Conservation (phyloP, 805 yeast genomes). For the Candida rishiriensis region DNA sequence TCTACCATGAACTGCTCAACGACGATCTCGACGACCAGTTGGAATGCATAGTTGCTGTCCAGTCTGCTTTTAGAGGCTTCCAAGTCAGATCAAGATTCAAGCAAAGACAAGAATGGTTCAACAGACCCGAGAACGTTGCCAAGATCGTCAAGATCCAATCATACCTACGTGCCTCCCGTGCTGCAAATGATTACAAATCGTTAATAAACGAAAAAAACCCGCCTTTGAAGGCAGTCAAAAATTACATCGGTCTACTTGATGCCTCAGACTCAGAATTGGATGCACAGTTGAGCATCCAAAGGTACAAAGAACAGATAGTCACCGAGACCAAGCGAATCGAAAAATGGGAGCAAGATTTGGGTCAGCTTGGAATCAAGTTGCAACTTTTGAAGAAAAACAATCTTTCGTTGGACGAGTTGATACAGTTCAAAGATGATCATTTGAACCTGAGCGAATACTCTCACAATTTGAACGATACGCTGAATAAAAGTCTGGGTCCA, state of each 20-base stretch:
- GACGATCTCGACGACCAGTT: constrained; percentile 49
- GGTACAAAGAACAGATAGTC: constrained; percentile 61
- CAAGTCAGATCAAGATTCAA: constrained; percentile 34
- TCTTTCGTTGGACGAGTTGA: constrained; percentile 68
- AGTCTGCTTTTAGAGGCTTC: constrained; percentile 50
- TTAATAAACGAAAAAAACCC: constrained; percentile 71
- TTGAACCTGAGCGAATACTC: constrained; percentile 25
- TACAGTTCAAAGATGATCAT: constrained; percentile 34
- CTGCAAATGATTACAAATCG: constrained; percentile 68
- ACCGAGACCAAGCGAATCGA: constrained; percentile 69
- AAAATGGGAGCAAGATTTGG: constrained; percentile 65
- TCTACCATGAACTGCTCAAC: constrained; percentile 45
- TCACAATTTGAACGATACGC: constrained; percentile 19
- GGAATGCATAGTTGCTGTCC: constrained; percentile 41
- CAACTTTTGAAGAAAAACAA: constrained; percentile 75
- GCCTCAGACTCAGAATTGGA: constrained; percentile 65
- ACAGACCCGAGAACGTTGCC: constrained; percentile 40
- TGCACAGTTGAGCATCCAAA: constrained; percentile 67
- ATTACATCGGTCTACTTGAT: constrained; percentile 66
- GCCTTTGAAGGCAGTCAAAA: constrained; percentile 67
- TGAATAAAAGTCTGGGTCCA: constrained; percentile 18
- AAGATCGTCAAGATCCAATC: constrained; percentile 72
- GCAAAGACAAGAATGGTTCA: constrained; percentile 44
- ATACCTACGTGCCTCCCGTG: constrained; percentile 58
- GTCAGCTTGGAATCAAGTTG: constrained; percentile 72